Evolutionary conservation across 805 yeast genomes (phyloP).

Genomic region (Candida nitratophila): DNA sequence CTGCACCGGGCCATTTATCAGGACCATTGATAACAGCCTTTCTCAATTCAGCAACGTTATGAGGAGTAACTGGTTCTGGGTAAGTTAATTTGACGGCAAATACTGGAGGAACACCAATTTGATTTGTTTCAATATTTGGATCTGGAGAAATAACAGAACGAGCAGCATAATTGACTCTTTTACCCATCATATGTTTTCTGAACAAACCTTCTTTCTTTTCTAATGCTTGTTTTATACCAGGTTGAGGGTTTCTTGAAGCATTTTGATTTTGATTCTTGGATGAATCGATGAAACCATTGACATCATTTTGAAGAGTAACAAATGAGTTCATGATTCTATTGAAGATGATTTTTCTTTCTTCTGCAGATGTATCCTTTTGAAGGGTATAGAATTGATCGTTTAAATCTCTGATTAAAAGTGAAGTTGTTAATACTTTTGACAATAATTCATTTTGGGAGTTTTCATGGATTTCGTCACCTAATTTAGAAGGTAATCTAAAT

Average conservation of each 20-base stretch:
- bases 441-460: slow-evolving; percentile 87
- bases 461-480: slow-evolving; percentile 95
- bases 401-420: slow-evolving; percentile 78
- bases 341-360: slow-evolving; percentile 70
- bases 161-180: slow-evolving; percentile 98
- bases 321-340: slow-evolving; percentile 92
- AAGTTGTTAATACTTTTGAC: slow-evolving; percentile 71
- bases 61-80: slow-evolving; percentile 95
- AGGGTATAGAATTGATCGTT: slow-evolving; percentile 73
- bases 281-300: slow-evolving; percentile 87
- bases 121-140: slow-evolving; percentile 95
- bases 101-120: slow-evolving; percentile 98
- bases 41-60: slow-evolving; percentile 84
- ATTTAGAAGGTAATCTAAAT: slow-evolving; percentile 91
- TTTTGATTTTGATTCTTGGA: slow-evolving; percentile 75
- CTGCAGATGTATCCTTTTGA: slow-evolving; percentile 54
- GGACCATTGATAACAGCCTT: slow-evolving; percentile 98
- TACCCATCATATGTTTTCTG: slow-evolving; percentile 99
- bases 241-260: slow-evolving; percentile 67
- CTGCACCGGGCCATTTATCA: slow-evolving; percentile 98
- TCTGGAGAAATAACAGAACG: slow-evolving; percentile 99
- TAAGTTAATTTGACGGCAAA: slow-evolving; percentile 93
- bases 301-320: slow-evolving; percentile 91
- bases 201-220: slow-evolving; percentile 98
- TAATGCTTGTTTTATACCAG: slow-evolving; percentile 95